Evolutionary conservation across 2,329 filamentous ascomycete species (phyloP).

Genomic region (Diaporthe ampelina): DNA sequence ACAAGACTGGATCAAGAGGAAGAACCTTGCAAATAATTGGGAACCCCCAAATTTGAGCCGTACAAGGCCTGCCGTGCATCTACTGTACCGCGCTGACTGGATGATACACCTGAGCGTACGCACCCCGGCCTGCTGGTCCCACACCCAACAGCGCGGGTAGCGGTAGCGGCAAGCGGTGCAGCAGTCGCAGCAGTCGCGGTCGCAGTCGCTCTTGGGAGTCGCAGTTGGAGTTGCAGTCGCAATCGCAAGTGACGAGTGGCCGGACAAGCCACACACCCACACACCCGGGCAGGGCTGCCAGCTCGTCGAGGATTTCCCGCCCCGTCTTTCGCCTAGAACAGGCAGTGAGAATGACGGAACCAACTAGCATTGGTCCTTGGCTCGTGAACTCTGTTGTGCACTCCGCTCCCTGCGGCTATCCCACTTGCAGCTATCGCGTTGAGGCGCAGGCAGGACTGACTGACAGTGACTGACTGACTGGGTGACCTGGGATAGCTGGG

Average conservation of each 20-base stretch:
- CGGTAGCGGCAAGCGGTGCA: constrained; percentile 11
- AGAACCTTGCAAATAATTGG: constrained; percentile 32
- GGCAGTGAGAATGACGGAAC: not conserved
- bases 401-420: constrained; percentile 13
- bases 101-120: not conserved
- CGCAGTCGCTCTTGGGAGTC: not conserved
- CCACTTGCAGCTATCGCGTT: constrained; percentile 17
- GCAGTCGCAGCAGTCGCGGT: constrained; percentile 1
- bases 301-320: constrained; percentile 39
- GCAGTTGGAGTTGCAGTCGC: not conserved
- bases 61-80: not conserved
- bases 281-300: not conserved
- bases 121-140: not conserved
- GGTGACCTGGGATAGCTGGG: too few relatives aligned
- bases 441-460: constrained; percentile 15
- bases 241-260: constrained; percentile 6
- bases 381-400: constrained; percentile 1
- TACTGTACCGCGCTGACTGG: not conserved
- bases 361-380: constrained; percentile 22
- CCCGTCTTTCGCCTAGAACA: constrained; percentile 41
- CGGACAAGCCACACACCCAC: not conserved
- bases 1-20: constrained; percentile 28
- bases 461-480: not conserved
- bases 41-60: not conserved
- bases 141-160: constrained; percentile 30